Evolutionary conservation across 441 rosid species (phyloP), one percentile per base, ranked within the genome.

Genomic region (Bocquillonia castaneifolia): DNA sequence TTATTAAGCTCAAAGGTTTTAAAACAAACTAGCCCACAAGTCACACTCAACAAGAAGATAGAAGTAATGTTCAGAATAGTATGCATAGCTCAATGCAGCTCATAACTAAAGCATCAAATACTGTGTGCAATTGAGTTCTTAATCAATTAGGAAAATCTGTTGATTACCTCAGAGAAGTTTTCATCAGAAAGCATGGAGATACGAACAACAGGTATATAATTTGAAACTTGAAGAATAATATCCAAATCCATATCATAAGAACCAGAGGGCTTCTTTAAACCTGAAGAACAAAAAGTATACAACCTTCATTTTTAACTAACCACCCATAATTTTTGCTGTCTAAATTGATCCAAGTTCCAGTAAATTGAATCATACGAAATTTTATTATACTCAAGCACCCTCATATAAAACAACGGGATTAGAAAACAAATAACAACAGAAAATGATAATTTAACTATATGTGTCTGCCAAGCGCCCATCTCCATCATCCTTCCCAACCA

Each of bases 121-220:
- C 50, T 39, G 48, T 12, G 9, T 36, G 44, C 25, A 32, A 47
- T 9, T 31, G 45, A 63, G 32, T 25, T 53, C 5, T 18, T 50
- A 54, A 60, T 53, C 10, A 68, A 63, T 26, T 32, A 40, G 6
- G 32, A 67, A 40, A 48, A 53, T 32, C 4, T n/a, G 78, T 47
- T 23, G 65, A 39, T 78, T 70, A 77, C 80, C 77, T 77, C 57
- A 8, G 71, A 69, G 68, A 77, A 77, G 61, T 85, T 84, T 25
- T 78, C 81, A 64, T 87, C 83, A 13, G 84, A 85, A 64, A 87
- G 77, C 74, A 72, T 73, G 63, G 74, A 70, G 36, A 78, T 63
- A 48, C 63, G 56, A 25, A 87, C 72, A 67, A 76, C 83, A 44
- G 74, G 77, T 39, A 68, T 29, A 67, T 67, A 59, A 72, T 76